A percentile compares a stretch with the other conserved stretches of the same genome.
Conservation (phyloP, 306 rosid genomes). For the Ziziphus jujuba region DNA sequence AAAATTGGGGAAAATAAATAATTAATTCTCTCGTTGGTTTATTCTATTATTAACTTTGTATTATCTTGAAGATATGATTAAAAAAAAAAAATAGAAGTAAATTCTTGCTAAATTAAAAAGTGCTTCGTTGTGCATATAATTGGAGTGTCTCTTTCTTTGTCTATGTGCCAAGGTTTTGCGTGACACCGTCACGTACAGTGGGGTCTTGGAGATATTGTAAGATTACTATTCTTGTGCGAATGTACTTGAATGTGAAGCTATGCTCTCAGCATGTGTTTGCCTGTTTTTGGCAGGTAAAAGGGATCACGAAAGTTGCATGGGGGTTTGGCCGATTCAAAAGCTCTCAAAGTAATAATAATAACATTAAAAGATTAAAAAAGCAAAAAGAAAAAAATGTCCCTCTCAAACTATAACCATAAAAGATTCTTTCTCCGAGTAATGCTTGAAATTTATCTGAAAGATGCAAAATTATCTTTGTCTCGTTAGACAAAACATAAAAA, state of each 20-base stretch:
- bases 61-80: neutral
- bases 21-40: neutral
- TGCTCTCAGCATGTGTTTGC: constrained; percentile 41
- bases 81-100: neutral
- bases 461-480: no score
- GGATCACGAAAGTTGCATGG: constrained; percentile 66
- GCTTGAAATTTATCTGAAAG: no score
- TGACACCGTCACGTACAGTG: constrained; percentile 20
- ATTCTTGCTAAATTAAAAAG: no score
- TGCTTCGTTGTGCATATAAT: neutral
- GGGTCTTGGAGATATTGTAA: constrained; percentile 34
- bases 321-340: constrained; percentile 45
- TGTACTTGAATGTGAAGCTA: constrained; percentile 16
- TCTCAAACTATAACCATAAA: constrained; percentile 43
- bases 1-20: constrained; percentile 6
- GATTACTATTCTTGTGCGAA: neutral
- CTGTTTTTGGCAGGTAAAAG: constrained; percentile 25
- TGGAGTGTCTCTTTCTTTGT: no score
- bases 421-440: constrained; percentile 21
- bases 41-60: neutral
- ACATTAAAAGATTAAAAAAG: no score
- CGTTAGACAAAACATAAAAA: no score
- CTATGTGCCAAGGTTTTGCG: constrained; percentile 20
- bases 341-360: neutral
- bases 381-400: constrained; percentile 33